Evolutionary conservation across 352 stramenopile species (phyloP).

Genomic region (Globisporangium apiculatum): DNA sequence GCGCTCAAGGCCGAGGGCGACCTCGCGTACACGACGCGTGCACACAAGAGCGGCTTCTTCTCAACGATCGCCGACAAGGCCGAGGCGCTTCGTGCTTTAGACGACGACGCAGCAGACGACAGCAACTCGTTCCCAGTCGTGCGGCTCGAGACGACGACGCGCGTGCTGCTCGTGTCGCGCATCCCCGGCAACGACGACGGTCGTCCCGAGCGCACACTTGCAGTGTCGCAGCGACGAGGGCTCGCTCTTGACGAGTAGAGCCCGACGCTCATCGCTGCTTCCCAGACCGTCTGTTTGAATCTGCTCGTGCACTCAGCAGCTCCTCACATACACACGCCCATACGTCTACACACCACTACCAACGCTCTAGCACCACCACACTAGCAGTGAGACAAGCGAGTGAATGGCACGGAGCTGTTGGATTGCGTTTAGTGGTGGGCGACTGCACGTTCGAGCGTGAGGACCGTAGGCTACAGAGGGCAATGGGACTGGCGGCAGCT

Average conservation of each 20-base stretch:
- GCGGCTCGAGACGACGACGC: slow-evolving; percentile 41
- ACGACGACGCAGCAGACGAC: slow-evolving; percentile 20
- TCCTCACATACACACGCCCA: no score
- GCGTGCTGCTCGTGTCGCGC: slow-evolving; percentile 55
- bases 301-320: no score
- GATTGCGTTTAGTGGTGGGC: no score
- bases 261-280: background rate
- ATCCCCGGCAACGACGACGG: slow-evolving; percentile 22
- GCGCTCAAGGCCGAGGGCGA: slow-evolving; percentile 61
- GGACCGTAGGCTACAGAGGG: no score
- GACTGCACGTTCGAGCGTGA: no score
- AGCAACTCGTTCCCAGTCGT: slow-evolving; percentile 36
- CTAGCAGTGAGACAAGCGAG: no score
- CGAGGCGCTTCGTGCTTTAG: slow-evolving; percentile 37
- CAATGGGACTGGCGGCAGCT: background rate
- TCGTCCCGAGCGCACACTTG: slow-evolving; percentile 42
- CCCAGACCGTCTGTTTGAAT: no score
- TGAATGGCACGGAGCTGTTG: no score
- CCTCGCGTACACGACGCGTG: slow-evolving; percentile 34
- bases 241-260: slow-evolving; percentile 19
- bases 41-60: slow-evolving; percentile 70
- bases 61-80: slow-evolving; percentile 62
- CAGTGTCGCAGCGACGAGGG: slow-evolving; percentile 43
- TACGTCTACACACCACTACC: no score
- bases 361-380: no score